Evolutionary conservation across 2,329 filamentous ascomycete species (phyloP).

Genomic region (Arthrobotrys iridis): DNA sequence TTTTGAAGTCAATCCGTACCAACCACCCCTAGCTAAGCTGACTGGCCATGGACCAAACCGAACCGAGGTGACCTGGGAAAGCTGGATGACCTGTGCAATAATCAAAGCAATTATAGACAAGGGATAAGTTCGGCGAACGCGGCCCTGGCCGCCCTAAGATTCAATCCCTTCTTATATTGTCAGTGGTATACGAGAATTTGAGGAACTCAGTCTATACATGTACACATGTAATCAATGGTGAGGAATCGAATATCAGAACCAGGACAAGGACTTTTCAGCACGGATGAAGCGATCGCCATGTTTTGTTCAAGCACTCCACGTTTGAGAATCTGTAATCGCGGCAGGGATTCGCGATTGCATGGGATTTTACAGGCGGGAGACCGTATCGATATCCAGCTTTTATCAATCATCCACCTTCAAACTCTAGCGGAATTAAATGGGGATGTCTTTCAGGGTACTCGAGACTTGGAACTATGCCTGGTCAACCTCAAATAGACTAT

Average conservation of each 20-base stretch:
- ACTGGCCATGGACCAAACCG: conserved; percentile 19
- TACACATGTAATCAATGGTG: neutral
- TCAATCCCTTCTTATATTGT: conserved; percentile 7
- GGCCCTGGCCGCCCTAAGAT: neutral
- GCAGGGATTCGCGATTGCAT: conserved; percentile 51
- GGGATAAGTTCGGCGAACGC: conserved; percentile 46
- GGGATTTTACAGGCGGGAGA: conserved; percentile 8
- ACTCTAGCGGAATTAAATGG: neutral
- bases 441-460: conserved; percentile 8
- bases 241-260: neutral
- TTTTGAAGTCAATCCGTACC: neutral
- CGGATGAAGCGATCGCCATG: conserved; percentile 18
- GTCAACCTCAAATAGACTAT: conserved; percentile 4
- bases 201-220: conserved; percentile 12
- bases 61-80: neutral
- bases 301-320: conserved; percentile 24
- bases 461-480: conserved; percentile 15
- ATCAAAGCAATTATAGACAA: conserved; percentile 23
- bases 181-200: conserved; percentile 17
- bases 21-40: neutral
- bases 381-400: conserved; percentile 31
- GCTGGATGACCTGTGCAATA: conserved; percentile 50
- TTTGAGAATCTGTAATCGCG: conserved; percentile 47
- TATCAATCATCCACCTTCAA: conserved; percentile 17
- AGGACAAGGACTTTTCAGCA: neutral